Percentiles rank a stretch among this genome's conserved stretches.
Conservation (phyloP, 1,139 yeast species). For the Taiozyma sp. region DNA sequence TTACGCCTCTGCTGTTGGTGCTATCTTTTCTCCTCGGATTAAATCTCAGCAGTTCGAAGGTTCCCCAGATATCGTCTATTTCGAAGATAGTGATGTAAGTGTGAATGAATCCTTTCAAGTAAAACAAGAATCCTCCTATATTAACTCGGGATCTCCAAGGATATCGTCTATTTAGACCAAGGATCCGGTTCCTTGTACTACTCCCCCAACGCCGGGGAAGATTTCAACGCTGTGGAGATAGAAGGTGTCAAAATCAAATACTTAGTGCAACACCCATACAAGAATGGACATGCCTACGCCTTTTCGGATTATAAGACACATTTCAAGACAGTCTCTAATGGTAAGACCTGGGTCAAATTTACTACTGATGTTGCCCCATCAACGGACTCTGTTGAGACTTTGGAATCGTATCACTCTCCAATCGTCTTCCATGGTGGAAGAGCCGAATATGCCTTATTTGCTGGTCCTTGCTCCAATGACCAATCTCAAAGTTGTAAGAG, state of each 20-base stretch:
- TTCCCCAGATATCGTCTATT: conserved; percentile 34
- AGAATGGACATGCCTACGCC: conserved; percentile 46
- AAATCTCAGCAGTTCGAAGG: conserved; percentile 15
- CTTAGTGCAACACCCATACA: conserved; percentile 42
- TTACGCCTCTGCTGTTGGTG: conserved; percentile 4
- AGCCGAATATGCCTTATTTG: conserved; percentile 36
- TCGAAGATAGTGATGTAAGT: conserved; percentile 46
- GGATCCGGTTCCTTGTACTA: conserved; percentile 29
- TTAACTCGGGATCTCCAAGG: conserved; percentile 3
- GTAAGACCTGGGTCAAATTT: conserved; percentile 51
- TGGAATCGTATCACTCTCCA: conserved; percentile 17
- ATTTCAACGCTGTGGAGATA: conserved; percentile 38
- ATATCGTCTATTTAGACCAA: conserved; percentile 35
- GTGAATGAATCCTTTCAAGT: not conserved
- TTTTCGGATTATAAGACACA: conserved; percentile 38
- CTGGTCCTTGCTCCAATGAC: conserved; percentile 32
- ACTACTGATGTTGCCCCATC: conserved; percentile 23
- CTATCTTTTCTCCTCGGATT: conserved; percentile 21
- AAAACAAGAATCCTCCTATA: not conserved
- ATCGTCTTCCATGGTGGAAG: conserved; percentile 38
- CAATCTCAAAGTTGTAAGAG: conserved; percentile 30
- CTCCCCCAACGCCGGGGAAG: conserved; percentile 54
- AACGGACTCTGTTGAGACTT: conserved; percentile 20
- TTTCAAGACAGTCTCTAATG: conserved; percentile 51
- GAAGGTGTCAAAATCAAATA: conserved; percentile 27